Evolutionary conservation across 1,139 yeast species (phyloP).

Genomic region (Scheffersomyces insectosa): DNA sequence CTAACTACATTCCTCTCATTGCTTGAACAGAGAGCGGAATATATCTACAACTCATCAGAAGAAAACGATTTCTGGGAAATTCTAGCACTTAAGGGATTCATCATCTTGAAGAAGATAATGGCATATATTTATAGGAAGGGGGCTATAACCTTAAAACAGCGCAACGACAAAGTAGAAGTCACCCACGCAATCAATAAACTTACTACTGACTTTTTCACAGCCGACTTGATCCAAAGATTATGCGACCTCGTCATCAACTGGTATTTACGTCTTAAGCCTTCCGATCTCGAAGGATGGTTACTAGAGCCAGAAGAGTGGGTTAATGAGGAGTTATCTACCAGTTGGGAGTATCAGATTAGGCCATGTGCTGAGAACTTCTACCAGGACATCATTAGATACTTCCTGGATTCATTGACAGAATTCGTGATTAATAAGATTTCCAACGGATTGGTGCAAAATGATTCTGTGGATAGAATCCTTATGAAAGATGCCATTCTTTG

Average conservation of each 20-base stretch:
- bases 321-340: conserved; percentile 71
- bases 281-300: conserved; percentile 79
- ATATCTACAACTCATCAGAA: conserved; percentile 53
- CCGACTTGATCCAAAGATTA: conserved; percentile 53
- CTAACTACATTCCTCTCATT: conserved; percentile 58
- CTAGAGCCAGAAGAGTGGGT: conserved; percentile 93
- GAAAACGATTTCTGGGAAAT: conserved; percentile 73
- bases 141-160: conserved; percentile 62
- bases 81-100: conserved; percentile 68
- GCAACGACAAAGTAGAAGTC: conserved; percentile 63
- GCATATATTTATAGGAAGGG: conserved; percentile 66
- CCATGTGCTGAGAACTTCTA: conserved; percentile 88
- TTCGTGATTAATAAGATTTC: conserved; percentile 67
- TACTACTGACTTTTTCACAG: conserved; percentile 56
- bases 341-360: conserved; percentile 83
- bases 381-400: conserved; percentile 68
- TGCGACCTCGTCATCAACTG: conserved; percentile 68
- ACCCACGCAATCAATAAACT: conserved; percentile 55
- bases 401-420: conserved; percentile 61
- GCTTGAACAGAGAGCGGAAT: conserved; percentile 61
- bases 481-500: conserved; percentile 79
- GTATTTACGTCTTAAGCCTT: conserved; percentile 71
- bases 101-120: conserved; percentile 64
- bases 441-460: conserved; percentile 39
- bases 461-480: conserved; percentile 52